Evolutionary conservation across 768 basidiomycete genomes (phyloP).

Genomic region (Nidularia pulvinata): DNA sequence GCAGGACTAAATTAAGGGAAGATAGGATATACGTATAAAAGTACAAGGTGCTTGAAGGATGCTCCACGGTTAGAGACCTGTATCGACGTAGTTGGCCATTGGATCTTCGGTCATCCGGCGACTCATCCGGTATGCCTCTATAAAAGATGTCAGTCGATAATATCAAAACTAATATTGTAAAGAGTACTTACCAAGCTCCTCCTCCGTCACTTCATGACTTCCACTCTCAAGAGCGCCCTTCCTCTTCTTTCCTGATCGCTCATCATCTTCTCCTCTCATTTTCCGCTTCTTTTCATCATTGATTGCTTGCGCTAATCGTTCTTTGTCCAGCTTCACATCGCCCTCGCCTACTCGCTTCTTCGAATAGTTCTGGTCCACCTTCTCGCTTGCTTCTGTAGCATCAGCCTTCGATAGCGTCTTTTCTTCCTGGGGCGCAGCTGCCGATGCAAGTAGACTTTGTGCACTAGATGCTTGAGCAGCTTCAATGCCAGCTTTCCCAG

Average conservation of each 20-base stretch:
- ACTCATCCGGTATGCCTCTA: slow-evolving; percentile 93
- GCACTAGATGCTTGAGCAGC: slow-evolving; percentile 78
- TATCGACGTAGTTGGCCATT: slow-evolving; percentile 90
- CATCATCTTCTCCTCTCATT: slow-evolving; percentile 49
- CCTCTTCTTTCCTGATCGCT: slow-evolving; percentile 57
- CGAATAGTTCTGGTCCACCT: slow-evolving; percentile 70
- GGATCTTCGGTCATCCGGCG: slow-evolving; percentile 81
- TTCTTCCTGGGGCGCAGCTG: slow-evolving; percentile 21
- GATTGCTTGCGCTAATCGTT: slow-evolving; percentile 66
- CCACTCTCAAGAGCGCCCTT: slow-evolving; percentile 46
- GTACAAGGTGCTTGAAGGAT: no score
- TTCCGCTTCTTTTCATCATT: slow-evolving; percentile 84
- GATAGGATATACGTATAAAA: no score
- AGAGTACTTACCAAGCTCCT: slow-evolving; percentile 67
- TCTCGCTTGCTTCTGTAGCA: slow-evolving; percentile 24
- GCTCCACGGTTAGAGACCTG: no score
- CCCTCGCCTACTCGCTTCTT: slow-evolving; percentile 85
- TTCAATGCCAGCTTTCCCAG: slow-evolving; percentile 82
- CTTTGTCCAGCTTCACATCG: slow-evolving; percentile 74
- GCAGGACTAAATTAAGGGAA: no score
- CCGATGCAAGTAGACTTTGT: slow-evolving; percentile 56
- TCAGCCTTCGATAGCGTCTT: slow-evolving; percentile 14
- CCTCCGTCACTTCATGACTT: slow-evolving; percentile 86
- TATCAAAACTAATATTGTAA: not conserved
- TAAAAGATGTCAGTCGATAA: slow-evolving; percentile 7